Percentiles rank a stretch among this genome's conserved stretches.
Conservation (phyloP, 768 basidiomycete species). For the Suillus paluster region DNA sequence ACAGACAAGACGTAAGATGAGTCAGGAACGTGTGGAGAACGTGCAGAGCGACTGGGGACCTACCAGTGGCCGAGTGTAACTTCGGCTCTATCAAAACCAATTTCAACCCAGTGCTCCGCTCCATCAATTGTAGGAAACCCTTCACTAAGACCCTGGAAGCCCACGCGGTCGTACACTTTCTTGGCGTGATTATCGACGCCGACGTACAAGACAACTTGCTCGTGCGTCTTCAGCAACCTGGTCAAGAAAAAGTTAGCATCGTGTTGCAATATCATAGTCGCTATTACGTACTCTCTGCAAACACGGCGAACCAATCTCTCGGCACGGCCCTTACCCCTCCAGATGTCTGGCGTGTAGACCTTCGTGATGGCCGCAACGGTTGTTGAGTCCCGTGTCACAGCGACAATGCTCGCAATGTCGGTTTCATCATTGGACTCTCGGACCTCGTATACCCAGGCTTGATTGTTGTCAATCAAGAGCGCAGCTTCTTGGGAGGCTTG, state of each 20-base stretch:
- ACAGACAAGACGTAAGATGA: neutral
- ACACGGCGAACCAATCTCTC: slow-evolving; percentile 55
- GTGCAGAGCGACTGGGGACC: slow-evolving; percentile 10
- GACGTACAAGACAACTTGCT: slow-evolving; percentile 58
- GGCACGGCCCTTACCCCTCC: slow-evolving; percentile 52
- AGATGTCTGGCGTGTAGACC: slow-evolving; percentile 54
- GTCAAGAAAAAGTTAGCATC: slow-evolving; percentile 17
- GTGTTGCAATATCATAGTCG: neutral
- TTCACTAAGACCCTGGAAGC: slow-evolving; percentile 49
- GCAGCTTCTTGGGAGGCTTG: slow-evolving; percentile 47
- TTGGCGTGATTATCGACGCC: slow-evolving; percentile 54
- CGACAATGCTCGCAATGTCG: slow-evolving; percentile 52
- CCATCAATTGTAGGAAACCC: slow-evolving; percentile 42
- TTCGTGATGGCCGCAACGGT: slow-evolving; percentile 60
- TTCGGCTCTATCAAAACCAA: slow-evolving; percentile 51
- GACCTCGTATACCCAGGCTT: slow-evolving; percentile 57
- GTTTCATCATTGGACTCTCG: slow-evolving; percentile 24
- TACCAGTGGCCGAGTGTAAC: slow-evolving; percentile 73
- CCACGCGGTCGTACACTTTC: slow-evolving; percentile 57
- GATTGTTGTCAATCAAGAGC: slow-evolving; percentile 51
- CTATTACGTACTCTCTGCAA: slow-evolving; percentile 42
- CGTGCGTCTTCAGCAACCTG: slow-evolving; percentile 47
- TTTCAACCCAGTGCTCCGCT: slow-evolving; percentile 54
- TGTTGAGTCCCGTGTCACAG: slow-evolving; percentile 56
- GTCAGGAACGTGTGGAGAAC: too few relatives aligned